phyloP scores from a whole-genome alignment of 805 yeast species.

The Schwanniomyces polymorphus region DNA sequence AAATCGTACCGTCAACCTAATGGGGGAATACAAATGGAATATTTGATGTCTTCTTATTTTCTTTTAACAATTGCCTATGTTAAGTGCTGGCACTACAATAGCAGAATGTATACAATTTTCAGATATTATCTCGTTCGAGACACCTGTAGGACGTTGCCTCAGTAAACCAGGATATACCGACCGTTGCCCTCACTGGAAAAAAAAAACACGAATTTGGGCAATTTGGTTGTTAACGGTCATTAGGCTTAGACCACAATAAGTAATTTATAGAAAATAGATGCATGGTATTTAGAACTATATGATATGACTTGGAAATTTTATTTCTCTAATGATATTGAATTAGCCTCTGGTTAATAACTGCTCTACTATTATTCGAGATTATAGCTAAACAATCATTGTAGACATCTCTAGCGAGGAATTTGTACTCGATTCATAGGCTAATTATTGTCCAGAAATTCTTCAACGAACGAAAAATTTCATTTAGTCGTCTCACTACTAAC shows the following conservation, averaged over 20 bases:
- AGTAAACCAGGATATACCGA: neutral
- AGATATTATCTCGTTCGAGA: neutral
- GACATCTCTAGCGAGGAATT: no score
- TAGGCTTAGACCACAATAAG: no score
- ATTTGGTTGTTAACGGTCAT: no score
- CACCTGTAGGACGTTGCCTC: neutral
- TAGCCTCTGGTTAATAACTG: no score
- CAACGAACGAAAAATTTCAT: no score
- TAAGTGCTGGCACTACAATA: neutral
- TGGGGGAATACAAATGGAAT: conserved; percentile 32
- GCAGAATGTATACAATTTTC: neutral
- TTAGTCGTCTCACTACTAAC: neutral
- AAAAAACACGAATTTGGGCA: neutral
- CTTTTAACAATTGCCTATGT: neutral
- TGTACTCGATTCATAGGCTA: no score
- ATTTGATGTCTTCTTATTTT: conserved; percentile 8
- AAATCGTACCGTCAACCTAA: conserved; percentile 19
- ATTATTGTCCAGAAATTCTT: no score
- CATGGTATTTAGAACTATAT: no score
- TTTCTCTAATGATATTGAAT: no score
- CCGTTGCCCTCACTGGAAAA: neutral
- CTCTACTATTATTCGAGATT: no score
- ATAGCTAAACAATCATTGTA: no score
- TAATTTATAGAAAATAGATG: no score
- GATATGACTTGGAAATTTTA: conserved; percentile 3